phyloP scores from a whole-genome alignment of 2,329 filamentous ascomycete genomes.

The Lachnellula occidentalis region DNA sequence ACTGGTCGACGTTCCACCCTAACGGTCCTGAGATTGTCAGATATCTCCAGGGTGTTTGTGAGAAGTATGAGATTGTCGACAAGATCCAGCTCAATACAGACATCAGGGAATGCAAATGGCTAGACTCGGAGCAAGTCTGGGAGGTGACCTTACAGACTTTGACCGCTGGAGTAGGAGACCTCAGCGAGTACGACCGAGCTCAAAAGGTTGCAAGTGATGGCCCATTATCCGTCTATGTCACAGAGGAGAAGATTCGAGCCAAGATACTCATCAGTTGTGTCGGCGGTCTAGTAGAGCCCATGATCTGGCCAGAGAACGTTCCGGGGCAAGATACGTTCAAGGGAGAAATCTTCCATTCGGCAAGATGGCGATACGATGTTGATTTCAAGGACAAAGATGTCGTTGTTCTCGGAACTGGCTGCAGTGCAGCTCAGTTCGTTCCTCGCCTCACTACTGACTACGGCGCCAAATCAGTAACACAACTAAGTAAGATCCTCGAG shows the following conservation, averaged over 20 bases:
- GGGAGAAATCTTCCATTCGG: conserved; percentile 52
- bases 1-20: conserved; percentile 53
- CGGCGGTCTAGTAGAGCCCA: conserved; percentile 51
- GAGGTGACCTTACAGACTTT: conserved; percentile 47
- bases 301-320: conserved; percentile 43
- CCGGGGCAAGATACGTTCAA: conserved; percentile 48
- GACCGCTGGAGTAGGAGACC: conserved; percentile 47
- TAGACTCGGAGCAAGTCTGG: conserved; percentile 49
- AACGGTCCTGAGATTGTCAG: conserved; percentile 53
- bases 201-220: conserved; percentile 40
- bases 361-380: conserved; percentile 48
- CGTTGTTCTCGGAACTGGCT: conserved; percentile 52
- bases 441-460: conserved; percentile 41
- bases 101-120: conserved; percentile 46
- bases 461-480: conserved; percentile 49
- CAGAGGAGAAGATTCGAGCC: conserved; percentile 45
- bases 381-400: conserved; percentile 51
- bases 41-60: conserved; percentile 48
- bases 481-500: conserved; percentile 35
- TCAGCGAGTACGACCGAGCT: conserved; percentile 42
- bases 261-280: conserved; percentile 51
- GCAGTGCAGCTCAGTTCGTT: conserved; percentile 52
- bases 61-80: conserved; percentile 49
- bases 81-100: conserved; percentile 55
- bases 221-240: conserved; percentile 40